These are phyloP conservation scores for Paraphysoderma sedebokerense DNA, from an alignment of 371 early-diverging fungal genomes.

Conservation along the genomic window DNA sequence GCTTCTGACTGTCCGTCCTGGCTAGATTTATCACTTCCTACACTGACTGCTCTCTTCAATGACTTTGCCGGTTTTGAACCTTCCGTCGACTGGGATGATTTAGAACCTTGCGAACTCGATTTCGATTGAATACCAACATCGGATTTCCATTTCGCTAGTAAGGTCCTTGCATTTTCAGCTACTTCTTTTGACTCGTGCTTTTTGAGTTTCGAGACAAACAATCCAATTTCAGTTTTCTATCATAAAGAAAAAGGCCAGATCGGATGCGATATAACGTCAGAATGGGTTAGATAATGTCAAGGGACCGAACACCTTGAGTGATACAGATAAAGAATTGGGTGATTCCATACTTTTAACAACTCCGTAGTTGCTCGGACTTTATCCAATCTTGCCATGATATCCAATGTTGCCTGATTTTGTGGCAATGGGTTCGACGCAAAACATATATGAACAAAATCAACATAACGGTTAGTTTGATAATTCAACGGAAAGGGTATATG, in stretches of 20 bases:
- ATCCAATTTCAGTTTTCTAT: constrained; percentile 57
- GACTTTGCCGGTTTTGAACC: constrained; percentile 3
- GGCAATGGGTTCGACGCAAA: too few relatives aligned
- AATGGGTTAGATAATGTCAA: too few relatives aligned
- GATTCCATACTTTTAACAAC: constrained; percentile 5
- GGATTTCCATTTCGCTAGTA: constrained; percentile 66
- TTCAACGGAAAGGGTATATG: too few relatives aligned
- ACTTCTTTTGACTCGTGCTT: constrained; percentile 36
- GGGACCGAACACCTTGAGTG: too few relatives aligned
- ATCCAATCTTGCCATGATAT: constrained; percentile 8
- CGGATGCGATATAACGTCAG: too few relatives aligned
- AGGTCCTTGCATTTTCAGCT: constrained; percentile 37
- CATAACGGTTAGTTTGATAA: too few relatives aligned
- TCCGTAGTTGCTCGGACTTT: constrained; percentile 9
- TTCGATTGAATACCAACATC: constrained; percentile 27
- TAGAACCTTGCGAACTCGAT: background rate
- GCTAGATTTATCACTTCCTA: background rate
- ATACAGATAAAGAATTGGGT: background rate
- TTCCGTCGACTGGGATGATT: constrained; percentile 5
- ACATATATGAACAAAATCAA: too few relatives aligned
- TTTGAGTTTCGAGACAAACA: constrained; percentile 48
- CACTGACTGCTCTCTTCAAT: constrained; percentile 1
- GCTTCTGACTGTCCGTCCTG: background rate
- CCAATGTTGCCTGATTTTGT: too few relatives aligned
- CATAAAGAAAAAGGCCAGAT: background rate